A percentile compares a stretch with the other conserved stretches of the same genome.
Evolutionary conservation across 257 asterid genomes (phyloP).

Genomic region (Lithospermum erythrorhizon): DNA sequence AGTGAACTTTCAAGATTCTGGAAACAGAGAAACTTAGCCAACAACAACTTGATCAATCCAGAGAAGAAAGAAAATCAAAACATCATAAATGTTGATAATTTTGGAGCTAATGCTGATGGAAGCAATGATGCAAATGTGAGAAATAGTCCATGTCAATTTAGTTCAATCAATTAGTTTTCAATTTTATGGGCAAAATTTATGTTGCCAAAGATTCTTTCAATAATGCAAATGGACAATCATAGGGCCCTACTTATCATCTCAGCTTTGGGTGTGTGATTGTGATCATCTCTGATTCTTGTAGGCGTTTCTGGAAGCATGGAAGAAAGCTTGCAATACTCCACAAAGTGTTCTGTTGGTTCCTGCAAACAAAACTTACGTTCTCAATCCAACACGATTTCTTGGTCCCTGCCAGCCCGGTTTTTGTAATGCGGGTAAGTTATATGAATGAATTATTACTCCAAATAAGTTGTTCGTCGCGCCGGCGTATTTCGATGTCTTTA

Average conservation of each 20-base stretch:
- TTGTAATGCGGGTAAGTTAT: slow-evolving; percentile 43
- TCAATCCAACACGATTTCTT: slow-evolving; percentile 40
- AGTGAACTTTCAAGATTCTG: no score
- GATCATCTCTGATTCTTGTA: slow-evolving; percentile 8
- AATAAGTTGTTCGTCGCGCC: no score
- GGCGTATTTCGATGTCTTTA: no score
- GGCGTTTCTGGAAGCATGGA: slow-evolving; percentile 82
- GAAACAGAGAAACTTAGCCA: no score
- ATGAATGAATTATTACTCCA: no score
- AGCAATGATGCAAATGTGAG: slow-evolving; percentile 59
- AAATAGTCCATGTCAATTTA: neutral
- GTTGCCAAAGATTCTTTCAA: no score
- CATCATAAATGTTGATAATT: slow-evolving; percentile 39
- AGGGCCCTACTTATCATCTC: no score
- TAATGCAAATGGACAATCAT: no score
- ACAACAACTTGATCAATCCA: neutral
- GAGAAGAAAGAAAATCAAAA: neutral
- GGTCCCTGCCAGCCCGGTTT: slow-evolving; percentile 60
- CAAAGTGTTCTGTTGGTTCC: slow-evolving; percentile 44
- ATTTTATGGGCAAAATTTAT: no score
- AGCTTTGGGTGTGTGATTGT: neutral
- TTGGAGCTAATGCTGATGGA: slow-evolving; percentile 72
- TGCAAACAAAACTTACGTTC: slow-evolving; percentile 33
- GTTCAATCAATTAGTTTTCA: no score
- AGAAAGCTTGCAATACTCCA: slow-evolving; percentile 40